Conservation (phyloP, 495 filamentous ascomycete species). For the Stereocaulon alpinum region DNA sequence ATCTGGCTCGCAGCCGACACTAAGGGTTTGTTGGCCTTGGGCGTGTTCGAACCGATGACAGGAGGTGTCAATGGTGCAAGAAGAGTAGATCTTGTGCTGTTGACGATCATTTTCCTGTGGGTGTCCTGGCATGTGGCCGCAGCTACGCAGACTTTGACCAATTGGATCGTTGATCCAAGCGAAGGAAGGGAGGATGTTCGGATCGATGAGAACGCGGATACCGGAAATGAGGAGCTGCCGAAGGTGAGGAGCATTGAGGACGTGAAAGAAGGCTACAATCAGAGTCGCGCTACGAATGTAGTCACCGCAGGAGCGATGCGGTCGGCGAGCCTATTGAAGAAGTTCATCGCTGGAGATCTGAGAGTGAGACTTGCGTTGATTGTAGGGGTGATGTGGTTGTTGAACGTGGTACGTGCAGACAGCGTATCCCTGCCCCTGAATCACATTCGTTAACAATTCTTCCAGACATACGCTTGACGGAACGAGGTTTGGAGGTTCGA, state of each 20-base stretch:
- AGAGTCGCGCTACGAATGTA: not conserved
- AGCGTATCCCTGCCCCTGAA: not conserved
- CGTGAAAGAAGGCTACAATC: not conserved
- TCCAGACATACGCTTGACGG: not conserved
- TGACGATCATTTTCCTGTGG: conserved; percentile 36
- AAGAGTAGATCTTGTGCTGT: conserved; percentile 28
- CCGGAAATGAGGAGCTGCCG: not conserved
- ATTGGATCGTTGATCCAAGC: conserved; percentile 31
- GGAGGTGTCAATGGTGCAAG: conserved; percentile 14
- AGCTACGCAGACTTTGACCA: conserved; percentile 31
- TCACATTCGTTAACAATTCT: not conserved
- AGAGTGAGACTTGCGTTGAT: conserved; percentile 10
- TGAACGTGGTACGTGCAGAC: conserved; percentile 18
- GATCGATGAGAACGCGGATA: not conserved
- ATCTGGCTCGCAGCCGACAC: conserved; percentile 53
- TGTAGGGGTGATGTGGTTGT: conserved; percentile 18
- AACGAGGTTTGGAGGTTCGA: no score
- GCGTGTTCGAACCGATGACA: conserved; percentile 26
- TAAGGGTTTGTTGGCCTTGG: conserved; percentile 41
- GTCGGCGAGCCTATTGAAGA: not conserved
- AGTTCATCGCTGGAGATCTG: conserved; percentile 6
- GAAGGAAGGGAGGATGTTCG: conserved; percentile 1
- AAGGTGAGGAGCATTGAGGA: conserved; percentile 11
- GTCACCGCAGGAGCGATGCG: not conserved
- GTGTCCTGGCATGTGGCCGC: conserved; percentile 26